These are phyloP conservation scores for Curvularia spicifera DNA, from an alignment of 2,329 filamentous ascomycete genomes.

Conservation along the genomic window DNA sequence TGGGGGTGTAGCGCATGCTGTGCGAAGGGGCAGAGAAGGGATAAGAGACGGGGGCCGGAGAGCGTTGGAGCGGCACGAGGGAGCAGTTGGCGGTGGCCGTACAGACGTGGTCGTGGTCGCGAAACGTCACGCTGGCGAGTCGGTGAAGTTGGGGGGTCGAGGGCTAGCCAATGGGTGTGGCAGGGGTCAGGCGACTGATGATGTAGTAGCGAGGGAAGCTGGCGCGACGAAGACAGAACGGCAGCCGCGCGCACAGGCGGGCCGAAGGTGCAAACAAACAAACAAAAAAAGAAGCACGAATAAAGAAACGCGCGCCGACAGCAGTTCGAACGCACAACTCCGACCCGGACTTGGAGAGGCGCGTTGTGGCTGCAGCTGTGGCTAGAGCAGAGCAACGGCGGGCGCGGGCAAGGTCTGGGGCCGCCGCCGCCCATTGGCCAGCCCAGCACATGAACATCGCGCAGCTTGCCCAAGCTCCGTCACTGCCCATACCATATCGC, in stretches of 20 bases:
- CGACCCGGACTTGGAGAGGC: not conserved
- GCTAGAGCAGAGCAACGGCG: not conserved
- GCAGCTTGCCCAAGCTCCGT: slow-evolving; percentile 32
- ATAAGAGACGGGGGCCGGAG: not conserved
- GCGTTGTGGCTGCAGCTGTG: not conserved
- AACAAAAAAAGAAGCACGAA: not conserved
- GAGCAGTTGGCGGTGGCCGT: slow-evolving; percentile 4
- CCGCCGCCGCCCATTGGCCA: slow-evolving; percentile 15
- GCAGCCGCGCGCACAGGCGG: not conserved
- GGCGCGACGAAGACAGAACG: slow-evolving; percentile 3
- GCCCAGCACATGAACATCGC: slow-evolving; percentile 29
- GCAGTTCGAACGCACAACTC: not conserved
- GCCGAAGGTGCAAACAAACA: not conserved
- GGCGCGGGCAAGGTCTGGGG: slow-evolving; percentile 16
- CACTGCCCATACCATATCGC: slow-evolving; percentile 20
- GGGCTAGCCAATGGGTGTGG: slow-evolving; percentile 33
- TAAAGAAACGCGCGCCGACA: not conserved
- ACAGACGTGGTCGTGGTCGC: slow-evolving; percentile 9
- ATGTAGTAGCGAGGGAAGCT: slow-evolving; percentile 32
- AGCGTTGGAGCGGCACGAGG: not conserved
- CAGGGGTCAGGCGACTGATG: slow-evolving; percentile 41
- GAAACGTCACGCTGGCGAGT: slow-evolving; percentile 39
- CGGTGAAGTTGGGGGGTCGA: slow-evolving; percentile 27
- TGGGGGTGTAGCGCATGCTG: slow-evolving; percentile 39
- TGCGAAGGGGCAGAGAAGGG: slow-evolving; percentile 6